These are phyloP conservation scores for Clonostachys byssicola DNA, from an alignment of 2,329 filamentous ascomycete species.

Conservation along the genomic window DNA sequence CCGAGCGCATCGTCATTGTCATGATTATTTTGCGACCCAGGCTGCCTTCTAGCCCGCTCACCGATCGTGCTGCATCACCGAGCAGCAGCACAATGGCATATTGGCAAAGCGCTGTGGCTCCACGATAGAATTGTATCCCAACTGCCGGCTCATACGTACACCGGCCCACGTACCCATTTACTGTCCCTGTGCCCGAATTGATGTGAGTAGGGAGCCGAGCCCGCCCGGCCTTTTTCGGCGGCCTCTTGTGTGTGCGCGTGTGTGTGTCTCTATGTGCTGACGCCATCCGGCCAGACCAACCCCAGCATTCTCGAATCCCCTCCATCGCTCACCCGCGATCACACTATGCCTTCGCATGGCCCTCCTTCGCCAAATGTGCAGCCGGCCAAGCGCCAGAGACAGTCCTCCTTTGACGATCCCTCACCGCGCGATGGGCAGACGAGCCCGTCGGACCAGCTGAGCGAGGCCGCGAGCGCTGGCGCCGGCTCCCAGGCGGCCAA, in stretches of 20 bases:
- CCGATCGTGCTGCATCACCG: conserved; percentile 5
- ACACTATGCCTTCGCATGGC: conserved; percentile 35
- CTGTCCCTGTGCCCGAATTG: too few species aligned
- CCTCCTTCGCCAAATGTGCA: conserved; percentile 46
- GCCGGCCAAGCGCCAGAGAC: conserved; percentile 54
- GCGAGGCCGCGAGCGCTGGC: conserved; percentile 15
- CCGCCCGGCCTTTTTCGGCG: too few species aligned
- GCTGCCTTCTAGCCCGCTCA: background rate
- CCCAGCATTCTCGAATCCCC: background rate
- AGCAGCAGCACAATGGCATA: conserved; percentile 4
- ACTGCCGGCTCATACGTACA: background rate
- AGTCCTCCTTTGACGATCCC: conserved; percentile 41
- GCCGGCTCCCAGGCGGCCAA: conserved; percentile 30
- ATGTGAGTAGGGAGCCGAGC: too few species aligned
- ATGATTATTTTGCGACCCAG: background rate
- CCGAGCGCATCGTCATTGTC: background rate
- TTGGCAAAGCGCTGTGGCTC: background rate
- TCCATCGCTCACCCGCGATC: background rate
- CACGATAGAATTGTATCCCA: background rate
- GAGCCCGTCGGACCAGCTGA: conserved; percentile 24
- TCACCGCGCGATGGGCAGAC: conserved; percentile 24
- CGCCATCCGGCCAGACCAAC: conserved; percentile 9
- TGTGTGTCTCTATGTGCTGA: too few species aligned
- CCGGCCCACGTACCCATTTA: background rate
- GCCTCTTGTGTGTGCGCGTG: too few species aligned